These are phyloP conservation scores for Pseudopithomyces maydicus DNA, from an alignment of 2,329 filamentous ascomycete genomes.

Conservation along the genomic window DNA sequence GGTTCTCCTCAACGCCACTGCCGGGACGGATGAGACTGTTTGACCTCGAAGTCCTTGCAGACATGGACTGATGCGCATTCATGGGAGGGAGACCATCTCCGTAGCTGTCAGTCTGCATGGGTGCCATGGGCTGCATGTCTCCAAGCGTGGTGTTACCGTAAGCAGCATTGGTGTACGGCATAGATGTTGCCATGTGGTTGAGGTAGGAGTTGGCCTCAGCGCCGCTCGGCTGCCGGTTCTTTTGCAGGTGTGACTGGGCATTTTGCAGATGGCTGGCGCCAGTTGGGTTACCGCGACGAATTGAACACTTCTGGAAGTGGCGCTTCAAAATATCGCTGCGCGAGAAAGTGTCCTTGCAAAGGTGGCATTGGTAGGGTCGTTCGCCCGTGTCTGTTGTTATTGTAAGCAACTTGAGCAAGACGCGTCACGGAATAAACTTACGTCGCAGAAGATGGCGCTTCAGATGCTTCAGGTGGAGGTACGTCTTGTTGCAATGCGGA, in stretches of 20 bases:
- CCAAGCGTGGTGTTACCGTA: conserved; percentile 33
- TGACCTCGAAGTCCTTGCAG: conserved; percentile 53
- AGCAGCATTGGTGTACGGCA: conserved; percentile 38
- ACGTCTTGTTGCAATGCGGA: conserved; percentile 97
- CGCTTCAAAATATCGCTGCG: conserved; percentile 98
- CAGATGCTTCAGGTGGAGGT: conserved; percentile 94
- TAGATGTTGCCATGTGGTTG: conserved; percentile 40
- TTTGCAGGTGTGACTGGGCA: conserved; percentile 86
- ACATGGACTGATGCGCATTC: conserved; percentile 49
- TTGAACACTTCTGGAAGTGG: conserved; percentile 98
- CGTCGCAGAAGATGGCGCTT: conserved; percentile 95
- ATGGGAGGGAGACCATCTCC: conserved; percentile 47
- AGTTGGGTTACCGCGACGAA: conserved; percentile 92
- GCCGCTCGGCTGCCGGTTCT: conserved; percentile 50
- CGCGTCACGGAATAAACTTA: conserved; percentile 61
- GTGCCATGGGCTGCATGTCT: conserved; percentile 41
- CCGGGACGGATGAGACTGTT: conserved; percentile 55
- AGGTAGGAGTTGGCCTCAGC: conserved; percentile 44
- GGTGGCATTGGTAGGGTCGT: conserved; percentile 95
- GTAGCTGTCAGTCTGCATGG: conserved; percentile 40
- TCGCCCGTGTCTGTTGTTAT: conserved; percentile 81
- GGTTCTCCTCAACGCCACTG: conserved; percentile 42
- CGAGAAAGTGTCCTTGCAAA: conserved; percentile 97
- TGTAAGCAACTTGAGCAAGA: conserved; percentile 27
- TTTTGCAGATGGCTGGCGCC: conserved; percentile 94